Base-by-base conservation (phyloP, 2,329 filamentous ascomycete species). In the Thelonectria blattea region DNA sequence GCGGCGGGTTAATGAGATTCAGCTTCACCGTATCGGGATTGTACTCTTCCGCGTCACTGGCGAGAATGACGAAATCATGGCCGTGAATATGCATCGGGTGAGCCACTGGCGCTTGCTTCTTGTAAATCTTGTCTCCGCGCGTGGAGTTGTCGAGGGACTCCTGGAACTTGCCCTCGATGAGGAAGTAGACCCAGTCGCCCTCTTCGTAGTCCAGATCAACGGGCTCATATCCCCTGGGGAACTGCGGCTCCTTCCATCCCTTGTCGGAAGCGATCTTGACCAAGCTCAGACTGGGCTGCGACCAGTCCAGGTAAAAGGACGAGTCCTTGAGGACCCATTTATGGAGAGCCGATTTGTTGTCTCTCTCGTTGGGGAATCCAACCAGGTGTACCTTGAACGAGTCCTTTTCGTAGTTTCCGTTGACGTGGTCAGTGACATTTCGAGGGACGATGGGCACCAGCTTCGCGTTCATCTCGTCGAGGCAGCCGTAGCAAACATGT, bases 11-110 rank as follows among this genome's bases (percentile, higher is more conserved):
- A 2, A 47, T 10, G 5, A 30, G 59, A 18, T 64, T 58, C 18
- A 68, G 60, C 0, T 46, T 60, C 7, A 65, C 55, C 10, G 45
- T 37, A 12, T 41, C 45, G 15, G 59, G n/a, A 30, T 63, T 54
- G 45, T 61, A 70, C 17, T 56, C 60, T 14, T 62, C 59, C 5
- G 32, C 47, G 9, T 64, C 68, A 39, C 60, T 56, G 14, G 62
- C 68, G 12, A 70, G 63, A 20, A 70, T 32, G 39, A 59, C 59
- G 46, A 69, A 70, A 52, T 69, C 68, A 48, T 70, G 68, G n/a
- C 68, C 68, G 52, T 70, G 68, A n/a, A 70, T 50, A 10, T 70
- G 68, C 18, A 70, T 68, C 5, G 68, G 68, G 50, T 70, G 68
- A 10, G 49, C 32, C 18, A 60, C 57, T 3, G 57, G 47, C 7